Base-by-base conservation (phyloP, 192 early-diverging fungal species). In the Podochytrium sp. region DNA sequence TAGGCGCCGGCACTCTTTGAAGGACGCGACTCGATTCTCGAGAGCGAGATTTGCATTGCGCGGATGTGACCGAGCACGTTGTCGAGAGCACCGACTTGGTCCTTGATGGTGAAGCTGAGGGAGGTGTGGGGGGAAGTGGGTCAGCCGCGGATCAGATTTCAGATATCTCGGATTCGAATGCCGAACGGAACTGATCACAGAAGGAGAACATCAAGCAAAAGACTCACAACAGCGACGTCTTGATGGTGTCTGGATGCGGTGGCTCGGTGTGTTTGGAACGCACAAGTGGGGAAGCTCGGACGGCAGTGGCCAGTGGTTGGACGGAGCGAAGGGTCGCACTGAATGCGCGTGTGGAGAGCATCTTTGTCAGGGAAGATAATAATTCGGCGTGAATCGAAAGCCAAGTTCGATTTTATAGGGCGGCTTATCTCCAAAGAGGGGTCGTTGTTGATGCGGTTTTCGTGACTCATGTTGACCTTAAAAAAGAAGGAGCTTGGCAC, bases 11-110 rank as follows among this genome's bases (percentile, higher is more conserved):
- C 90, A 3, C 90, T 91, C 74, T 86, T 89, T 80, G 89, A 90
- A 38, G 96, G 94, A 25, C 96, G 92, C 42, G 93, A 95, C 83
- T 98, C 96, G 79, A 98, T 98, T 47, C 93, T 90, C n/a, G 91
- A 92, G 80, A 98, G 86, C 3, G 94, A 95, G 55, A 98, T 87
- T 51, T 88, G 77, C 63, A 89, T 80, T 10, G 80, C 71, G 60
- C 87, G 88, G 65, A 98, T 86, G 38, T 87, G 87, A 33, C 83
- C 74, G 25, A 98, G 88, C 52, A 93, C 91, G 70, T 91, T 87
- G 69, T 96, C 93, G 14, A 98, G 85, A 14, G 90, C 89, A 4
- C 96, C 96, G 3, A 96, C 90, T 77, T 86, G 79, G 77, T 98
- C 96, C 25, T 79, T 76, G 66, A 98, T 91, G 33, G 92, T 90